Evolutionary conservation across 1,139 yeast species (phyloP).

Genomic region (Debaryomyces singareniensis): DNA sequence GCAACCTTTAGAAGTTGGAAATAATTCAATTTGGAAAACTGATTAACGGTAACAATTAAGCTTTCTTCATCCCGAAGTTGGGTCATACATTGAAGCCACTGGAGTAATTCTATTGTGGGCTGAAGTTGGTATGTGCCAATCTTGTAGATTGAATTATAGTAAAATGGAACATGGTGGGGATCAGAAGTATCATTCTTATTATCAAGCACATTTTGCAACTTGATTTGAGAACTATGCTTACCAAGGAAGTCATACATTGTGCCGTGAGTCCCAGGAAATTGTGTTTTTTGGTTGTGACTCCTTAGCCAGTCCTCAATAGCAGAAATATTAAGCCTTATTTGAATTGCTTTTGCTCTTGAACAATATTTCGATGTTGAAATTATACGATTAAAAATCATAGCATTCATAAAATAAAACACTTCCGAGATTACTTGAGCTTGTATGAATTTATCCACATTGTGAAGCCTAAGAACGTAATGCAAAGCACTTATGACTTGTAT

Average conservation of each 20-base stretch:
- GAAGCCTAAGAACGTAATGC: conserved; percentile 76
- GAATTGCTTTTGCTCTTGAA: conserved; percentile 82
- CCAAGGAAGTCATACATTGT: conserved; percentile 16
- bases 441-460: conserved; percentile 70
- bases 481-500: conserved; percentile 87
- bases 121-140: conserved; percentile 63
- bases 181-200: conserved; percentile 12
- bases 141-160: conserved; percentile 49
- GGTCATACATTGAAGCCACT: conserved; percentile 87
- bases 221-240: conserved; percentile 6
- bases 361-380: conserved; percentile 60
- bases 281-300: conserved; percentile 52
- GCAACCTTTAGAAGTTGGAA: conserved; percentile 65
- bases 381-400: conserved; percentile 67
- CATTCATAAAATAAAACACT: conserved; percentile 73
- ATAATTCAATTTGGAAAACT: conserved; percentile 57
- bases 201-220: conserved; percentile 19
- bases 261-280: conserved; percentile 45
- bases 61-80: conserved; percentile 49
- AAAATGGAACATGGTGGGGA: conserved; percentile 36
- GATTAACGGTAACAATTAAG: conserved; percentile 51
- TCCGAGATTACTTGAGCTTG: conserved; percentile 73
- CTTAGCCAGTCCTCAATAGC: conserved; percentile 91
- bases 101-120: conserved; percentile 74
- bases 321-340: conserved; percentile 78